These are phyloP conservation scores for Bullera alba DNA, from an alignment of 768 basidiomycete genomes.

Conservation along the genomic window DNA sequence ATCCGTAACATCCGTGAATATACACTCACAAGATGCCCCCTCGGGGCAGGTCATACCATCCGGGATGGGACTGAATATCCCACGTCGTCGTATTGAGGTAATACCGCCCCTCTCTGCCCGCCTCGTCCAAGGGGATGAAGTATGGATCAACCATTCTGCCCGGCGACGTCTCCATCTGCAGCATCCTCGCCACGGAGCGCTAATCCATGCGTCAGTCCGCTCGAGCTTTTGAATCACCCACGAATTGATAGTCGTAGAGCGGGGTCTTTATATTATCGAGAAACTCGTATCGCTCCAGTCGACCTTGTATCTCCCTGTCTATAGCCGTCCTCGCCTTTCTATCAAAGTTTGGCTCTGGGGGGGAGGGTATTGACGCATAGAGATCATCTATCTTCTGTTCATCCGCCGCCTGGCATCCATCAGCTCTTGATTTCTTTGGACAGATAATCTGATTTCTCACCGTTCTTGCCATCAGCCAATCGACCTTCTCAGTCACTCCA, in stretches of 20 bases:
- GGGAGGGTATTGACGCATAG: slow-evolving; percentile 29
- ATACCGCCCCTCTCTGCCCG: slow-evolving; percentile 17
- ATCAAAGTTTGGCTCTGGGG: slow-evolving; percentile 6
- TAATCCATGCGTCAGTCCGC: background rate
- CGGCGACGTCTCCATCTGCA: slow-evolving; percentile 31
- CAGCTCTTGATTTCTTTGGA: background rate
- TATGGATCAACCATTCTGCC: slow-evolving; percentile 21
- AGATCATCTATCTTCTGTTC: slow-evolving; percentile 17
- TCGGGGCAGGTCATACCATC: slow-evolving; percentile 33
- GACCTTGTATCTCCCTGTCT: slow-evolving; percentile 13
- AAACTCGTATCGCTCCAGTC: slow-evolving; percentile 11
- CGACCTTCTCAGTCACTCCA: slow-evolving; percentile 4
- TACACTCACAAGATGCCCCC: slow-evolving; percentile 37
- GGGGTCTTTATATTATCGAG: slow-evolving; percentile 15
- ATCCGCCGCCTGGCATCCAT: slow-evolving; percentile 10
- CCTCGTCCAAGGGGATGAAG: slow-evolving; percentile 25
- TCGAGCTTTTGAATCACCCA: slow-evolving; percentile 2
- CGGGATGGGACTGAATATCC: slow-evolving; percentile 30
- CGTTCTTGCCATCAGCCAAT: slow-evolving; percentile 3
- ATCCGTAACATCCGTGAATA: background rate
- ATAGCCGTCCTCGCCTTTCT: background rate
- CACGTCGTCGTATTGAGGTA: slow-evolving; percentile 25
- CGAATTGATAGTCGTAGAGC: slow-evolving; percentile 27
- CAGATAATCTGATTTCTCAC: slow-evolving; percentile 4
- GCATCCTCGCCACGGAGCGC: slow-evolving; percentile 30